phyloP scores from a whole-genome alignment of 1,284 basidiomycete species.

The Leccinum ponderosum region DNA sequence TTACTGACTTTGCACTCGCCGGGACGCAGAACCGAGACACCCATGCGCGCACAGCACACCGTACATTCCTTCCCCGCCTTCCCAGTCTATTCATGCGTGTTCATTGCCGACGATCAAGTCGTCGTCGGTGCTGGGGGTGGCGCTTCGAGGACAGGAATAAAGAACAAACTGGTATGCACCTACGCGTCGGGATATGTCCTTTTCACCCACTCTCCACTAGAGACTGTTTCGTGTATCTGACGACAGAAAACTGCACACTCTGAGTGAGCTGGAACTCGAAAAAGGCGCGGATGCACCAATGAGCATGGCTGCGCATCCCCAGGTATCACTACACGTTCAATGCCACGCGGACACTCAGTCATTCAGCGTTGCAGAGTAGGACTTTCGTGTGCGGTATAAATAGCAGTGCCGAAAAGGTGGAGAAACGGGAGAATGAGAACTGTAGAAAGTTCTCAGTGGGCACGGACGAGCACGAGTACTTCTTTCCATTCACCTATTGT shows the following conservation, averaged over 20 bases:
- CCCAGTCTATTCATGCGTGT: slow-evolving; percentile 88
- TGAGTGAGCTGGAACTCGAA: slow-evolving; percentile 74
- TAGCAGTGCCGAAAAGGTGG: slow-evolving; percentile 62
- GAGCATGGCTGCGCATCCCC: slow-evolving; percentile 78
- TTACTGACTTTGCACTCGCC: not conserved
- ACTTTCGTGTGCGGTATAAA: slow-evolving; percentile 84
- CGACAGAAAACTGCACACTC: slow-evolving; percentile 57
- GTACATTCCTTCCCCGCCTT: slow-evolving; percentile 75
- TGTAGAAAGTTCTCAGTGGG: slow-evolving; percentile 71
- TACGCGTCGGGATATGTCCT: not conserved
- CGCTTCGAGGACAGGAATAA: slow-evolving; percentile 76
- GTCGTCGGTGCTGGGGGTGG: slow-evolving; percentile 91
- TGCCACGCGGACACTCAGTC: not conserved
- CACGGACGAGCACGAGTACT: slow-evolving; percentile 42
- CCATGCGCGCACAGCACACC: slow-evolving; percentile 79
- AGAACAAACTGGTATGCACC: slow-evolving; percentile 79
- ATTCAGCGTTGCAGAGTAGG: slow-evolving; percentile 39
- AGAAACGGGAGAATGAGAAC: slow-evolving; percentile 76
- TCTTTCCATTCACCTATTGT: not conserved
- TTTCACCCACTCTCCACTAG: slow-evolving; percentile 39
- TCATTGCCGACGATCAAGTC: slow-evolving; percentile 72
- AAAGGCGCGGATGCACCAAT: slow-evolving; percentile 89
- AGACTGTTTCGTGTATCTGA: slow-evolving; percentile 70
- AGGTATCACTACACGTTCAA: slow-evolving; percentile 44
- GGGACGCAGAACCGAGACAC: not conserved